These are phyloP conservation scores for Lignosus rhinocerotis DNA, from an alignment of 1,284 basidiomycete species.

Conservation along the genomic window DNA sequence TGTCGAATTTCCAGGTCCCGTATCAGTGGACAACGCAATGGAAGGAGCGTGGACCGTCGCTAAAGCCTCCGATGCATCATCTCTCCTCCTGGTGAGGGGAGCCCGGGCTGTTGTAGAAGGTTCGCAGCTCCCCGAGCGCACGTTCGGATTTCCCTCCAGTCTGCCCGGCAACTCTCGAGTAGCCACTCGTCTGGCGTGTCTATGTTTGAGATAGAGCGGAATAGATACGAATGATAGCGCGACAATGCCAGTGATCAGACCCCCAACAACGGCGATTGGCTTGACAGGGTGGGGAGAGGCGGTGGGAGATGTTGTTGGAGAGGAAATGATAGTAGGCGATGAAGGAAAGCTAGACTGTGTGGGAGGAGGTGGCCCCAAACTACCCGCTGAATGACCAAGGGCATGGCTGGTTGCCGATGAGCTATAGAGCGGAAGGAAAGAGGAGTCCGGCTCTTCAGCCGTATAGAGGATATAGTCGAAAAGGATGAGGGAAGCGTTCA, in stretches of 20 bases:
- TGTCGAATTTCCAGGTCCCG: neutral
- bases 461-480: constrained; percentile 14
- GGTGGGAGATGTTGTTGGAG: neutral
- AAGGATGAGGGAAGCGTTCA: neutral
- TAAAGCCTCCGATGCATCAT: neutral
- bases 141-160: no score
- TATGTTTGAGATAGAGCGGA: neutral
- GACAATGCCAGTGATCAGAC: neutral
- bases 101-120: no score
- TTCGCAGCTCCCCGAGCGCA: no score
- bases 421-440: neutral
- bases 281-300: neutral
- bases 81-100: neutral
- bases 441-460: neutral
- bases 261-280: neutral
- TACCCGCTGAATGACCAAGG: neutral
- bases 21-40: neutral
- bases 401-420: neutral
- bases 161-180: no score
- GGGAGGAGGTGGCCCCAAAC: neutral
- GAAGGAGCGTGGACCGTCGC: neutral
- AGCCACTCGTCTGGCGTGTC: neutral
- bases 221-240: neutral
- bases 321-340: neutral
- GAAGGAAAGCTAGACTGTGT: neutral